Evolutionary conservation across 345 rosid species (phyloP), one percentile per base, ranked within the genome.

Genomic region (Syzygium aromaticum): DNA sequence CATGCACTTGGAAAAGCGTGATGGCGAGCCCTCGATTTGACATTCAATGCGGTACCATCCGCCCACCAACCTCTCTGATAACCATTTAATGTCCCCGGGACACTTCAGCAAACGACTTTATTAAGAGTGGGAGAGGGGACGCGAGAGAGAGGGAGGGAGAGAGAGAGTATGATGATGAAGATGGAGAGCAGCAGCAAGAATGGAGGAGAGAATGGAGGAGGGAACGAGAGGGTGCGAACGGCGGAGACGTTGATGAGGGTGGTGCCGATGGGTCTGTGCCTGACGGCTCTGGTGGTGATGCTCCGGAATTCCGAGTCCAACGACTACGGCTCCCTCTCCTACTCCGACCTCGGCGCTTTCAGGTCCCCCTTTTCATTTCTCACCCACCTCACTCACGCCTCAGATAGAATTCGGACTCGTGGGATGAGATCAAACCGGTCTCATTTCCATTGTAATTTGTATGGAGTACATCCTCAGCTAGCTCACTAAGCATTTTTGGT

Each of bases 281-380:
- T 95, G 73, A 54, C 93, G 5, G 96, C 96, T 13, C 94, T 97
- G 27, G 94, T 96, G 17, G 83, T 93, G 85, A 96, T 94, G 97
- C 93, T 94, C 46, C 94, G 94, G 92, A 89, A 93, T 87, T 93
- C 98, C 49, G 90, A 87, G 77, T 89, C 95, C 46, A 95, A 88
- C 73, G 98, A 96, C 43, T 95, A 78, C 77, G 99, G 97, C 91
- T 92, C 97, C 15, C 86, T 96, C 86, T 93, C 98, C 59, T 96
- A 96, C 92, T 94, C 97, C 52, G 92, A 92, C 89, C 95, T 97
- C 51, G 93, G 92, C 33, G 98, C 98, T 87, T 95, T 96, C 95
- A 93, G 92, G 99, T 97, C 13, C 21, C 13, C 15, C 25, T 1
- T 13, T 23, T 38, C 21, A 38, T 38, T 27, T 21, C 54, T 11